Percentiles rank a stretch among this genome's conserved stretches.
These are phyloP conservation scores for Paecilomyces dactylethromorphus DNA, from an alignment of 2,329 filamentous ascomycete species.

Conservation along the genomic window DNA sequence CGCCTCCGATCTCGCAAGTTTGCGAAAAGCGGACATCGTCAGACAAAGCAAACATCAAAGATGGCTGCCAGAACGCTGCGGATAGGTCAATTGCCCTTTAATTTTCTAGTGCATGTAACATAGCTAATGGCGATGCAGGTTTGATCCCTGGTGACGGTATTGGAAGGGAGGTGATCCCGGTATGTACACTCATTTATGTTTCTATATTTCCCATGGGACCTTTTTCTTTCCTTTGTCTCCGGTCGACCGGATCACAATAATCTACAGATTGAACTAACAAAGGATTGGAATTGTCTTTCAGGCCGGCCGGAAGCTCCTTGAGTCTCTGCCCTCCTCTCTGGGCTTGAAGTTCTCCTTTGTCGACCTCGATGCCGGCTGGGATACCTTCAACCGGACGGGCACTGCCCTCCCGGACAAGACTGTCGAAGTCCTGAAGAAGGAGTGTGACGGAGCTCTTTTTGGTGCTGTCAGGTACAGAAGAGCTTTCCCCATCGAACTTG, in stretches of 20 bases:
- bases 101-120: background rate
- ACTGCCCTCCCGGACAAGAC: constrained; percentile 84
- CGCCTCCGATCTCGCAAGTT: constrained; percentile 13
- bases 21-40: constrained; percentile 13
- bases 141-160: constrained; percentile 98
- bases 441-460: constrained; percentile 94
- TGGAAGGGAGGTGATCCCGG: constrained; percentile 95
- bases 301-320: constrained; percentile 81
- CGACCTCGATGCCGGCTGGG: constrained; percentile 86
- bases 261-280: constrained; percentile 1
- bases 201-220: background rate
- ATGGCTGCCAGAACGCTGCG: constrained; percentile 60
- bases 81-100: constrained; percentile 50
- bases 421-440: constrained; percentile 76
- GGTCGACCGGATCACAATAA: background rate
- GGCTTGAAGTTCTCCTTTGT: constrained; percentile 91
- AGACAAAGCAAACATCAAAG: constrained; percentile 5
- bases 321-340: constrained; percentile 85
- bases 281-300: constrained; percentile 13
- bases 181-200: constrained; percentile 20
- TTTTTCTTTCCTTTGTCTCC: constrained; percentile 1
- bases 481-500: background rate
- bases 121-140: constrained; percentile 46
- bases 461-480: constrained; percentile 68
- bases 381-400: constrained; percentile 86